Conservation (phyloP, 257 asterid genomes). For the Agastache rugosa region DNA sequence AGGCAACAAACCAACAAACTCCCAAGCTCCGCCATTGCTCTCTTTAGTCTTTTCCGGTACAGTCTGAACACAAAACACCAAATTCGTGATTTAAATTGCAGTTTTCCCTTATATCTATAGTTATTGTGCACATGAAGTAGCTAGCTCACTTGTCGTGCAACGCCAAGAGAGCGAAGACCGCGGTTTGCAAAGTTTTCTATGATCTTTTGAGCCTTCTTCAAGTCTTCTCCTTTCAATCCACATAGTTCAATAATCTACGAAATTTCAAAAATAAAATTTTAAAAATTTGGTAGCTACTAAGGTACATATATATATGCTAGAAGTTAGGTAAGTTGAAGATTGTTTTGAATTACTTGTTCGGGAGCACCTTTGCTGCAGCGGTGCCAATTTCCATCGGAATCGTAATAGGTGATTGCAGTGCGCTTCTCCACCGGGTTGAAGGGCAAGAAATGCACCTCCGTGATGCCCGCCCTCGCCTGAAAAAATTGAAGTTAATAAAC, state of each 20-base stretch:
- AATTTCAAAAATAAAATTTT: background rate
- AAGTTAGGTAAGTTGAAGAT: background rate
- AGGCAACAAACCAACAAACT: conserved; percentile 69
- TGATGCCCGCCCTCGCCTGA: conserved; percentile 84
- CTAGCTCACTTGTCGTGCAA: conserved; percentile 56
- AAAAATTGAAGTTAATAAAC: background rate
- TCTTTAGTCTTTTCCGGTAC: conserved; percentile 57
- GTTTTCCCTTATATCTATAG: too few species aligned
- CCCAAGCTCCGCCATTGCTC: conserved; percentile 61
- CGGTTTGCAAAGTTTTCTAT: conserved; percentile 69
- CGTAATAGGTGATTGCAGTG: conserved; percentile 82
- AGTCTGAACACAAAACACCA: conserved; percentile 33
- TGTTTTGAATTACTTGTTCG: conserved; percentile 63
- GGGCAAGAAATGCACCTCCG: conserved; percentile 89
- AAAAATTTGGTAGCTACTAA: background rate
- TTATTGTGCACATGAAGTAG: too few species aligned
- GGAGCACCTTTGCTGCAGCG: conserved; percentile 96
- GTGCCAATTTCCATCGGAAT: conserved; percentile 72
- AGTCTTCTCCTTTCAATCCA: conserved; percentile 46
- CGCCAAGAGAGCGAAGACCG: conserved; percentile 76
- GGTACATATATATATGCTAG: background rate
- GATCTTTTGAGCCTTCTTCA: conserved; percentile 54
- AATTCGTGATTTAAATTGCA: too few species aligned
- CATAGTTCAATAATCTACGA: conserved; percentile 64
- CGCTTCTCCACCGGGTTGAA: conserved; percentile 91